Base-by-base conservation (phyloP, 2,329 filamentous ascomycete genomes). In the Aspergillus ruber region DNA sequence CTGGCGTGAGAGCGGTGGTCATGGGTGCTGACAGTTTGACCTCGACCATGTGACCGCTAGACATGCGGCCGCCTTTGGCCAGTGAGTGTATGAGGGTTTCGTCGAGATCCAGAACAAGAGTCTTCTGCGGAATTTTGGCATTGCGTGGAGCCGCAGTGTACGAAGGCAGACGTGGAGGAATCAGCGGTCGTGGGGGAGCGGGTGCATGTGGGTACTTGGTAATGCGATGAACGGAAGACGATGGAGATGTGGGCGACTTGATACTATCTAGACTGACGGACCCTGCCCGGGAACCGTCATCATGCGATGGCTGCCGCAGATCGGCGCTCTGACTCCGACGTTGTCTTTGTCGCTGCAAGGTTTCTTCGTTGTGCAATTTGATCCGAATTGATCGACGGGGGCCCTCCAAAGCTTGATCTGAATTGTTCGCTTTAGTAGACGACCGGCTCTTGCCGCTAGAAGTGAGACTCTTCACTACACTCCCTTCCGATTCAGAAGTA, bases 61-160 rank as follows among this genome's bases (percentile, higher is more conserved):
- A 91, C 85, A 95, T 95, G 50, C 91, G 82, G 45, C 91, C 90
- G 25, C 93, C 93, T 67, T 96, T 96, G 51, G 91, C 90, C 79
- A 97, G 90, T 69, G 90, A 96, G 76, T 98, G 93, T 57, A 98
- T 98, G 56, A 98, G 74, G 0, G 93, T 98, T 71, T 98, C 93
- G 69, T 98, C 93, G 15, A 98, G 81, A 66, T 98, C 93, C 45
- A 98, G 78, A 54, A 98, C 90, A 50, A 98, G 73, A 0, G 93
- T 98, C 76, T 98, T 98, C 62, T 93, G 86, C 51, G 85, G 83
- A 41, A 81, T 74, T 43, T 58, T 63, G 23, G 68, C 59, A 49
- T 58, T 61, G 47, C 62, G 60, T 35, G 56, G 68, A 59, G 49
- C 78, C 65, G 51, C 80, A 38, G 88, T 80, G 65, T 95, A 96